These are phyloP conservation scores for Arthrinium puccinioides DNA, from an alignment of 2,329 filamentous ascomycete species.

Conservation along the genomic window DNA sequence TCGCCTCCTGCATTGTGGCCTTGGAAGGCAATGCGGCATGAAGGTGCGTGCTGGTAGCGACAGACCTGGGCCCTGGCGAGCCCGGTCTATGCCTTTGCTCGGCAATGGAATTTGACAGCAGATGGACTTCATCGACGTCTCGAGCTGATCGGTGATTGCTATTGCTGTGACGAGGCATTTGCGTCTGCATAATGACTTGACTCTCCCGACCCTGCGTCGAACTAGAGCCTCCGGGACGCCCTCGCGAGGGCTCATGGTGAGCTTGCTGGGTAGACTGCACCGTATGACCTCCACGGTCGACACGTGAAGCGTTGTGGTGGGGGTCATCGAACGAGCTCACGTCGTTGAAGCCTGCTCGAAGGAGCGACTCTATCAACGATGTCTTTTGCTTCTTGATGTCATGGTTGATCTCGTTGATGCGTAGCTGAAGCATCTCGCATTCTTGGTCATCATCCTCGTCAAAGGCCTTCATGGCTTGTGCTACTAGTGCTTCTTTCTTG, in stretches of 20 bases:
- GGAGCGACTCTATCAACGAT: constrained; percentile 31
- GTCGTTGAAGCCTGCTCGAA: constrained; percentile 38
- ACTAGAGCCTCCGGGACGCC: constrained; percentile 26
- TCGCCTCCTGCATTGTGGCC: neutral
- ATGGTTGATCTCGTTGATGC: too few species aligned
- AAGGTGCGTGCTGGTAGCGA: too few species aligned
- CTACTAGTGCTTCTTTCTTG: constrained; percentile 37
- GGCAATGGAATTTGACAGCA: too few species aligned
- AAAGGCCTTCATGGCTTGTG: constrained; percentile 42
- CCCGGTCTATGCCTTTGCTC: neutral
- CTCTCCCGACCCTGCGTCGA: constrained; percentile 23
- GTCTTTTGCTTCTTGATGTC: constrained; percentile 36
- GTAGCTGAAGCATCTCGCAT: too few species aligned
- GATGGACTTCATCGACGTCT: neutral
- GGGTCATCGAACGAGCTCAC: constrained; percentile 27
- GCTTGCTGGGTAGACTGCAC: constrained; percentile 38
- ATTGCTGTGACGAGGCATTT: too few species aligned
- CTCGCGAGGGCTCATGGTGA: constrained; percentile 17
- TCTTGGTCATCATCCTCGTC: constrained; percentile 43
- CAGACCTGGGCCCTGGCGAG: too few species aligned
- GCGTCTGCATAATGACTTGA: constrained; percentile 46
- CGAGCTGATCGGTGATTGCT: constrained; percentile 8
- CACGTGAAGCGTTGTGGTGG: constrained; percentile 13
- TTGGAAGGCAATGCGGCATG: too few species aligned
- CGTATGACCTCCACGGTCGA: constrained; percentile 16